A percentile compares a stretch with the other conserved stretches of the same genome.
Evolutionary conservation across 352 stramenopile species (phyloP).

Genomic region (Globisporangium megalacanthum): DNA sequence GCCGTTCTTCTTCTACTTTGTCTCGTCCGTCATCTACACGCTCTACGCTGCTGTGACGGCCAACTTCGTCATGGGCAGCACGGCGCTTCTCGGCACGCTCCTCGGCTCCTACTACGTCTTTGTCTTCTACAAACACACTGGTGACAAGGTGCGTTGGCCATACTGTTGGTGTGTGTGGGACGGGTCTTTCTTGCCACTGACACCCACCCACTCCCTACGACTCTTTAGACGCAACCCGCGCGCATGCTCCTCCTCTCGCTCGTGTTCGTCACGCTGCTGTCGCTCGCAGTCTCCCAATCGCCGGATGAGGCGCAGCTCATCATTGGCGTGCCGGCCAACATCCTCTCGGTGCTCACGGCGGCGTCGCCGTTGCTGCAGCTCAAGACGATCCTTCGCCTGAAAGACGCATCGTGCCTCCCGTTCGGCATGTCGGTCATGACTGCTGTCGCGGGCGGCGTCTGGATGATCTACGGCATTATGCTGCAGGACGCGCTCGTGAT

Average conservation of each 20-base stretch:
- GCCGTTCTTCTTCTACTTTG: slow-evolving; percentile 83
- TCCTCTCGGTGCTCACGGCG: slow-evolving; percentile 65
- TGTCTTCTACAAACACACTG: slow-evolving; percentile 56
- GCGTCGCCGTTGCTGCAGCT: slow-evolving; percentile 65
- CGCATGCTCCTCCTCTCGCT: slow-evolving; percentile 41
- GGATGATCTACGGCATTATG: slow-evolving; percentile 67
- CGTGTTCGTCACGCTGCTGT: slow-evolving; percentile 45
- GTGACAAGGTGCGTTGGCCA: slow-evolving; percentile 21
- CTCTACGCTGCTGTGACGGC: slow-evolving; percentile 62
- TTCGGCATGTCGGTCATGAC: slow-evolving; percentile 81
- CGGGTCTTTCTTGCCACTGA: neutral
- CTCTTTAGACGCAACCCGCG: slow-evolving; percentile 21
- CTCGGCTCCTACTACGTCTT: slow-evolving; percentile 68
- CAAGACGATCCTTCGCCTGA: slow-evolving; percentile 50
- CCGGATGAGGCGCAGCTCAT: slow-evolving; percentile 50
- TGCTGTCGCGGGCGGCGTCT: slow-evolving; percentile 55
- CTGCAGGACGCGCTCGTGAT: slow-evolving; percentile 57
- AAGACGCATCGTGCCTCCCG: slow-evolving; percentile 65
- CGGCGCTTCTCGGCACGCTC: slow-evolving; percentile 44
- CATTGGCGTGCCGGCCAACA: slow-evolving; percentile 69
- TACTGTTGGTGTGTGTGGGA: too few species aligned
- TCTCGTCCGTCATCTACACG: slow-evolving; percentile 80
- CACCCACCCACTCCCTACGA: neutral
- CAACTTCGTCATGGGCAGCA: slow-evolving; percentile 56
- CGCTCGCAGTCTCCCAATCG: slow-evolving; percentile 37